phyloP scores from a whole-genome alignment of 805 yeast species.

The Ogataea neopini region DNA sequence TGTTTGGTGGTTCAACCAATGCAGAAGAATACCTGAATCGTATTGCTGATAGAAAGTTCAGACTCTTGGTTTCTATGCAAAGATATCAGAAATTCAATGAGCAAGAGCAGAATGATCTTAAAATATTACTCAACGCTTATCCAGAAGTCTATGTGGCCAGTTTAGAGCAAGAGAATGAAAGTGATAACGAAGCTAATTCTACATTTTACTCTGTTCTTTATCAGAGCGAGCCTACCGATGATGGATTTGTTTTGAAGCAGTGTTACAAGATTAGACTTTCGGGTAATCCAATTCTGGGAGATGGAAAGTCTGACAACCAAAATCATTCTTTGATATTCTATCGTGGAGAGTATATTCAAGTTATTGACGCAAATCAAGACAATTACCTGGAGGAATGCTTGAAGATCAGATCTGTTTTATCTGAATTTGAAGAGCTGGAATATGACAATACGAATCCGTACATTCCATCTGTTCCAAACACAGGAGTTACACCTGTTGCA shows the following conservation, averaged over 20 bases:
- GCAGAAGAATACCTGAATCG: slow-evolving; percentile 68
- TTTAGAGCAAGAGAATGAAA: slow-evolving; percentile 49
- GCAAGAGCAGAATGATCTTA: slow-evolving; percentile 68
- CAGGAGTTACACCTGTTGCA: slow-evolving; percentile 65
- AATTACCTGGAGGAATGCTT: slow-evolving; percentile 93
- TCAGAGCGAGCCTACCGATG: slow-evolving; percentile 56
- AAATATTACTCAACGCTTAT: slow-evolving; percentile 65
- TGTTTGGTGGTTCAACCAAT: slow-evolving; percentile 39
- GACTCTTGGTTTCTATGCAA: slow-evolving; percentile 85
- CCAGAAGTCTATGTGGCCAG: slow-evolving; percentile 64
- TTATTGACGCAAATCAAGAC: slow-evolving; percentile 95
- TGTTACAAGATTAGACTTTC: slow-evolving; percentile 72
- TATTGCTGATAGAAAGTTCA: slow-evolving; percentile 79
- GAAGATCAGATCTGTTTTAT: slow-evolving; percentile 81
- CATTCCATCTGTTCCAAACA: slow-evolving; percentile 54
- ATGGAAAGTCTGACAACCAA: slow-evolving; percentile 95
- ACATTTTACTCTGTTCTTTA: slow-evolving; percentile 66
- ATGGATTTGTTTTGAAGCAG: slow-evolving; percentile 47
- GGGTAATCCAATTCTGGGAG: slow-evolving; percentile 94
- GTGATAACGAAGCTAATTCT: slow-evolving; percentile 37
- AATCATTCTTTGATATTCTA: slow-evolving; percentile 83
- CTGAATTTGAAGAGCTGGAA: slow-evolving; percentile 86
- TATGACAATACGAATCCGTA: slow-evolving; percentile 47
- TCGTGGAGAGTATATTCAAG: slow-evolving; percentile 93
- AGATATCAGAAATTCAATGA: slow-evolving; percentile 63